phyloP scores from a whole-genome alignment of 2,329 filamentous ascomycete genomes.

The Exserohilum turcica region DNA sequence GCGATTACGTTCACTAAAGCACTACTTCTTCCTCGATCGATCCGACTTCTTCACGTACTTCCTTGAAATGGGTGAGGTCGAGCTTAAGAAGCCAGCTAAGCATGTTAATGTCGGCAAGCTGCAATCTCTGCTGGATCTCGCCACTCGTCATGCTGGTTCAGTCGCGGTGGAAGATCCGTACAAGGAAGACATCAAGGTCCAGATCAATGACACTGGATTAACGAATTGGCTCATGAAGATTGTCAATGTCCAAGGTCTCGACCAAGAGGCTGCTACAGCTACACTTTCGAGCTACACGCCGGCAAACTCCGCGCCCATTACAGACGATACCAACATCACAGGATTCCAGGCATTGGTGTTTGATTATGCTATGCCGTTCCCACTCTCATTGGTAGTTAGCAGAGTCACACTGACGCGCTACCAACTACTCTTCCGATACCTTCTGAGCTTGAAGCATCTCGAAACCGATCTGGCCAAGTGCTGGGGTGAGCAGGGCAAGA shows the following conservation, averaged over 20 bases:
- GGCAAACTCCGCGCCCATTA: conserved; percentile 59
- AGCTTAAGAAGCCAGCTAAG: conserved; percentile 87
- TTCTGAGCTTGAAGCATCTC: conserved; percentile 85
- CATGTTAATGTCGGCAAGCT: conserved; percentile 90
- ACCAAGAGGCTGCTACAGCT: conserved; percentile 72
- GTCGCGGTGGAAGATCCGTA: conserved; percentile 93
- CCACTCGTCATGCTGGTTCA: conserved; percentile 93
- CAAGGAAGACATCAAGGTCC: conserved; percentile 97
- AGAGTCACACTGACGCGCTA: conserved; percentile 97
- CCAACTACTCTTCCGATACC: conserved; percentile 92
- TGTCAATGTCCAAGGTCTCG: conserved; percentile 93
- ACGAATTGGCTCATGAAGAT: conserved; percentile 95
- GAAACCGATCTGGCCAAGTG: conserved; percentile 84
- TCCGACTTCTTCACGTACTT: conserved; percentile 99
- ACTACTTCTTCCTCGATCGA: conserved; percentile 98
- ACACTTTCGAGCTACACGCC: conserved; percentile 73
- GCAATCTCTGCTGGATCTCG: conserved; percentile 92
- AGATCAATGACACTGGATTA: conserved; percentile 93
- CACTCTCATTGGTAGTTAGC: conserved; percentile 91
- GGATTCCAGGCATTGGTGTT: conserved; percentile 93
- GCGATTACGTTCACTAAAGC: conserved; percentile 86
- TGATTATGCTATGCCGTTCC: conserved; percentile 93
- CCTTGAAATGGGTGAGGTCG: conserved; percentile 85
- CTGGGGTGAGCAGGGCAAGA: conserved; percentile 88
- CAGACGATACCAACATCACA: conserved; percentile 82